Conservation (phyloP, 345 rosid genomes). For the Lagerstroemia speciosa region DNA sequence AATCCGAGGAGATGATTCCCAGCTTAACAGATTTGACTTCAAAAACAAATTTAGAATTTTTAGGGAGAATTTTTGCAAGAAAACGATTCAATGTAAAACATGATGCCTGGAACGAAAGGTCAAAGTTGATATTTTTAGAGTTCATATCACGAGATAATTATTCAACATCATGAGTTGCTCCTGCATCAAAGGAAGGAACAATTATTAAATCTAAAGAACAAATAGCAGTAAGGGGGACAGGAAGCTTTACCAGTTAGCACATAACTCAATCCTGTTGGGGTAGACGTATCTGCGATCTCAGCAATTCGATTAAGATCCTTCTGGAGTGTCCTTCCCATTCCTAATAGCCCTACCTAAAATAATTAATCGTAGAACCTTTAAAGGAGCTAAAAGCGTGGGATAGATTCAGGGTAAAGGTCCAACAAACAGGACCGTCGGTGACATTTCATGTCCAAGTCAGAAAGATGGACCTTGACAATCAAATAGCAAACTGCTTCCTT, state of each 20-base stretch:
- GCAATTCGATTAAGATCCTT: slow-evolving; percentile 80
- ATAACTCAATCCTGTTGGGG: slow-evolving; percentile 71
- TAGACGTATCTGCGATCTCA: slow-evolving; percentile 75
- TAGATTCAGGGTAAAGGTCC: background rate
- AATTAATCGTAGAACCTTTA: background rate
- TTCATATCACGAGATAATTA: too few relatives aligned
- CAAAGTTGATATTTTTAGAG: background rate
- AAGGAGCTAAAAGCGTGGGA: background rate
- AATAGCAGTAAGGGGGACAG: background rate
- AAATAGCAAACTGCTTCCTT: background rate
- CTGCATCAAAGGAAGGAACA: background rate
- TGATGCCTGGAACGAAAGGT: background rate
- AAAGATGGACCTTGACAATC: background rate
- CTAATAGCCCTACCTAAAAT: slow-evolving; percentile 73
- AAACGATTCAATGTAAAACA: background rate
- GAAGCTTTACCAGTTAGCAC: slow-evolving; percentile 67
- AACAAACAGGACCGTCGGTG: background rate
- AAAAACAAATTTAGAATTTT: too few relatives aligned
- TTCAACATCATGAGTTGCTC: too few relatives aligned
- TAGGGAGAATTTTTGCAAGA: background rate
- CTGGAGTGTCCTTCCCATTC: slow-evolving; percentile 73
- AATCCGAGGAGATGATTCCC: too few relatives aligned
- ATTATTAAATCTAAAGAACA: background rate
- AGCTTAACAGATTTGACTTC: too few relatives aligned
- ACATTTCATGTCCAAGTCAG: background rate